Evolutionary conservation across 306 rosid genomes (phyloP), one percentile per base, ranked within the genome.

Genomic region (Astragalus membranaceus): DNA sequence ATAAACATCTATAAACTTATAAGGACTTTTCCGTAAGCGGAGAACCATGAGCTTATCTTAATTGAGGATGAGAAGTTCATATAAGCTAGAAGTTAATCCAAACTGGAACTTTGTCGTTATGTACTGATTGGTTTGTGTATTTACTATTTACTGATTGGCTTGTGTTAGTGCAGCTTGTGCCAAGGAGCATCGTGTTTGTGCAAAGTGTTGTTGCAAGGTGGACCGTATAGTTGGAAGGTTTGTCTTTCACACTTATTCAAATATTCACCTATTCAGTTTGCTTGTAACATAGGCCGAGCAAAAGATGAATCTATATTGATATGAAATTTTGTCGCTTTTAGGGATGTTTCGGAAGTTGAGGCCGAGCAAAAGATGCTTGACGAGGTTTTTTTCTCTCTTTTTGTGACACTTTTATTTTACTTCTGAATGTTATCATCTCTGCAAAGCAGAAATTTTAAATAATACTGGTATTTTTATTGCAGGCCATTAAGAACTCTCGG

Each of bases 361-460:
- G 91, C 95, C 0, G 97, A 90, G 82, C 90, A 94, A 71, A 94
- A 87, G 80, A 60, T 50, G 91, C 98, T 94, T 23, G 89, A 91
- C 7, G 91, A 88, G 96, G 98, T 90, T 67, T 59, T 32, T 7
- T 14, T 15, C 4, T 26, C 10, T 63, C 10, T 26, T 41, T 16
- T 10, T 11, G 14, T 16, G 13, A 1, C 51, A 0, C 17, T 57
- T 49, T 51, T 16, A 37, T 64, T 10, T 58, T 48, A 42, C 16
- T 71, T 74, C 9, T 14, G 68, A 66, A 37, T 49, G 55, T 67
- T 20, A 20, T 20, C 23, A 20, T 20, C 23, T 20, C 29, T 59
- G 47, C 58, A 12, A 26, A 37, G 43, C 36, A 33, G 55, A 78
- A 16, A 51, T 76, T 84, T n/a, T 10, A 37, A 41, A 42, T 36